A percentile compares a stretch with the other conserved stretches of the same genome.
Evolutionary conservation across 1,284 basidiomycete genomes (phyloP).

Genomic region (Microbotryum intermedium): DNA sequence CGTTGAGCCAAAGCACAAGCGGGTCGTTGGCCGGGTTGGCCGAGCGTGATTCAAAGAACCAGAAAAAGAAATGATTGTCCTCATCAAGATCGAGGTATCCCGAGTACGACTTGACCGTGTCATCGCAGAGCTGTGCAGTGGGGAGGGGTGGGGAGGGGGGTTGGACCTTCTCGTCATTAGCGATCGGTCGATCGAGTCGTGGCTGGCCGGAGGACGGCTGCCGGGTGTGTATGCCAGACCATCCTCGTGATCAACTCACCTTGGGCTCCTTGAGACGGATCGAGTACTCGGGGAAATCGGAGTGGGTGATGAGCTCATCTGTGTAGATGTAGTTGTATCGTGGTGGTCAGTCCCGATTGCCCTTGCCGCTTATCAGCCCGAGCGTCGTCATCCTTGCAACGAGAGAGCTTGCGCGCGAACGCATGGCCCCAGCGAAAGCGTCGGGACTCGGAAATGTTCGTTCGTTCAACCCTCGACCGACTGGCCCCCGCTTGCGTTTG

Average conservation of each 20-base stretch:
- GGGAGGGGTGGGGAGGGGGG: neutral
- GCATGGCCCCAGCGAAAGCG: neutral
- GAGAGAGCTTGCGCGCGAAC: no score
- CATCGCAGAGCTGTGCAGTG: slow-evolving; percentile 56
- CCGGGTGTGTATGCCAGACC: no score
- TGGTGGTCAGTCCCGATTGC: neutral
- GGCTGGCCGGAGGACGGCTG: no score
- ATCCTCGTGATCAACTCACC: neutral
- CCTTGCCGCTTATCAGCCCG: neutral
- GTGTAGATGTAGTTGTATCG: neutral
- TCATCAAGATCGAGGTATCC: slow-evolving; percentile 75
- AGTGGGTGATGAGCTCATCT: slow-evolving; percentile 68
- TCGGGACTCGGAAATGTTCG: neutral
- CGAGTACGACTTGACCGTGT: slow-evolving; percentile 72
- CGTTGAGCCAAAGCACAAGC: slow-evolving; percentile 81
- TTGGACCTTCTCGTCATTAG: neutral
- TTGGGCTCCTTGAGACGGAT: slow-evolving; percentile 59
- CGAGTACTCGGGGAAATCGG: slow-evolving; percentile 59
- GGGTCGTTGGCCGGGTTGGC: slow-evolving; percentile 63
- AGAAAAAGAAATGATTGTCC: slow-evolving; percentile 76
- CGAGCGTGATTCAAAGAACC: slow-evolving; percentile 73
- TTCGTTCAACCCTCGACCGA: neutral
- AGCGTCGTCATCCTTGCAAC: neutral
- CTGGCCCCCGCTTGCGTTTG: neutral
- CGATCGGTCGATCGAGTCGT: neutral